These are phyloP conservation scores for Daldinia vernicosa DNA, from an alignment of 495 filamentous ascomycete species.

Conservation along the genomic window DNA sequence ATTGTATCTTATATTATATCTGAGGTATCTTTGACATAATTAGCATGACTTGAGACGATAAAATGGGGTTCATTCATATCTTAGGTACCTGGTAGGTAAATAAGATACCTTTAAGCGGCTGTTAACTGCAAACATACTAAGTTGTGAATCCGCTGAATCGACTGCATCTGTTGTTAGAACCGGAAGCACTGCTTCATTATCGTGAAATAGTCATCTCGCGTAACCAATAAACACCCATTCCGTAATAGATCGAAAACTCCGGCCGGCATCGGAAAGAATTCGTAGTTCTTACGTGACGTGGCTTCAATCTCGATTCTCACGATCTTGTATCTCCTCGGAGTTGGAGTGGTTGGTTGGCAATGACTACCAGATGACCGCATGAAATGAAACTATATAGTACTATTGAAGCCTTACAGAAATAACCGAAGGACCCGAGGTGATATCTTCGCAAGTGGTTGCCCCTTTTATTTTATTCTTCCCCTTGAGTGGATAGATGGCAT, in stretches of 20 bases:
- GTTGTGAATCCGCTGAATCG: background rate
- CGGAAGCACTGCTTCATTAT: background rate
- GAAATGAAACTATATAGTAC: background rate
- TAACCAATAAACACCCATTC: background rate
- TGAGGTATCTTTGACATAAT: no score
- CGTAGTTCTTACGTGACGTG: background rate
- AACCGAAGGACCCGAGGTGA: background rate
- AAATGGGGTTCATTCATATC: no score
- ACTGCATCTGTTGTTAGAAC: background rate
- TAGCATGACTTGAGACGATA: no score
- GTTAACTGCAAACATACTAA: no score
- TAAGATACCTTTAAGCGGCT: no score
- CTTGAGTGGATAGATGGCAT: background rate
- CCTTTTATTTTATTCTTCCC: background rate
- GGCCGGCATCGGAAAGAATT: background rate
- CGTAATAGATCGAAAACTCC: background rate
- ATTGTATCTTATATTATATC: no score
- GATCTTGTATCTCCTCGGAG: constrained; percentile 1
- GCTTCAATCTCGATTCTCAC: background rate
- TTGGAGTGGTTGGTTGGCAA: background rate
- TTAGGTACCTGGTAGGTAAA: no score
- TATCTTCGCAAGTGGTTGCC: background rate
- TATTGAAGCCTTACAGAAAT: background rate
- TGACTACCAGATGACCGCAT: background rate
- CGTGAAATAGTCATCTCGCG: background rate